Evolutionary conservation across 371 early-diverging fungal species (phyloP), one percentile per base, ranked within the genome.

Genomic region (Mortierella sp.): DNA sequence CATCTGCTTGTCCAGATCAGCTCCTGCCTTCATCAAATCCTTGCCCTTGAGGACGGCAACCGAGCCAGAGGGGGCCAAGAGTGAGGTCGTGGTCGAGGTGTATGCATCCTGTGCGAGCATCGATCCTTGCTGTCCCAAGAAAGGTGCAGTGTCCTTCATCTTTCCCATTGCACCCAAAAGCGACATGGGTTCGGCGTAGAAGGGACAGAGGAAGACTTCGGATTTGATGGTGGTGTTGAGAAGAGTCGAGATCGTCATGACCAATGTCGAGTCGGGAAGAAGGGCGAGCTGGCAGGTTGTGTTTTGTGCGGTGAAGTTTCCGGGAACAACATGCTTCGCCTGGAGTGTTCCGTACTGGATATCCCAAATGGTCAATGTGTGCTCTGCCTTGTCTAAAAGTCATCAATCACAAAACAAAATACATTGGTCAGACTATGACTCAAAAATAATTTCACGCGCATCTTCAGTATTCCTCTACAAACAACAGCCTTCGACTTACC

Each of bases 321-420:
- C 83, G 14, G 78, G 79, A 67, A 79, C 37, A 22, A 79, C 66
- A 34, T 75, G 79, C 58, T 87, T 85, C 11, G 92, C 88, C 74
- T 93, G 94, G 4, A 93, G 85, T 0, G 94, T 93, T 65, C 93
- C 93, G 64, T 92, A 94, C 53, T 87, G 86, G 55, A 88, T 87
- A 73, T 94, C 94, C 94, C 94, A 94, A 29, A 94, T 88, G 22
- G 92, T 92, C 37, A 94, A 70, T 2, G 91, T 87, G 67, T 91
- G 90, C 45, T 92, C 91, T 14, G 82, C 68, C 72, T 85, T 77
- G 72, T 58, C 83, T 83, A 72, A 29, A 40, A 7, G 34, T 39
- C 37, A 6, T 29, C 2, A 29, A 29, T 10, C 16, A 52, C 11
- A 41, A 26, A 14, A 44, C 22, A 9, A 44, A n/a, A 64, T 9